phyloP scores from a whole-genome alignment of 106 monocot genomes.

The Triglochin maritima region DNA sequence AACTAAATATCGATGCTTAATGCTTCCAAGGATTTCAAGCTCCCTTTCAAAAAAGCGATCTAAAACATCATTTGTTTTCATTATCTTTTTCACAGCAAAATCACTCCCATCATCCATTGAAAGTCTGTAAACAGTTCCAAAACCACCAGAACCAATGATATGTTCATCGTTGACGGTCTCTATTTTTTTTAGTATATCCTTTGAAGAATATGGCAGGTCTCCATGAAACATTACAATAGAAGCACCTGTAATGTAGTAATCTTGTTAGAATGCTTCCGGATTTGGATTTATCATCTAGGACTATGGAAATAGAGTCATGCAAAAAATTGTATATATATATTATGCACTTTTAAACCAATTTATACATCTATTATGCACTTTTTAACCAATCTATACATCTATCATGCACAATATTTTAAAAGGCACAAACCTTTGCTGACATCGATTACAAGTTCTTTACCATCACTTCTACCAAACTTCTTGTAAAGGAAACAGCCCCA shows the following conservation, averaged over 20 bases:
- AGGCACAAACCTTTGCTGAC: constrained; percentile 51
- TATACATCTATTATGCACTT: too few species aligned
- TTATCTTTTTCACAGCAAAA: constrained; percentile 94
- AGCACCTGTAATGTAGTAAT: constrained; percentile 43
- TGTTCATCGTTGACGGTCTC: constrained; percentile 65
- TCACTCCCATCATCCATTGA: constrained; percentile 91
- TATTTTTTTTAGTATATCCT: constrained; percentile 77
- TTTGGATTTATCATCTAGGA: too few species aligned
- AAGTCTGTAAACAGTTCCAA: constrained; percentile 93
- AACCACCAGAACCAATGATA: constrained; percentile 84
- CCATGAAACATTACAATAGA: constrained; percentile 98
- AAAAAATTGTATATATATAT: too few species aligned
- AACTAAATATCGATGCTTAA: constrained; percentile 95
- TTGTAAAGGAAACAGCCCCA: constrained; percentile 99
- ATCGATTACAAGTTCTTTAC: constrained; percentile 51
- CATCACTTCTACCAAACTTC: constrained; percentile 69
- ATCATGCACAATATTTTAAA: too few species aligned
- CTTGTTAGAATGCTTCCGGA: background rate
- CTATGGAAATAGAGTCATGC: too few species aligned
- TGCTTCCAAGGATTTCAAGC: constrained; percentile 95
- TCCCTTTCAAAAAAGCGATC: constrained; percentile 90
- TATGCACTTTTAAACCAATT: too few species aligned
- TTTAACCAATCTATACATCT: too few species aligned
- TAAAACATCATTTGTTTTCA: constrained; percentile 71
- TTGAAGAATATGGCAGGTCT: constrained; percentile 94